These are phyloP conservation scores for Colletotrichum theobromicola DNA, from an alignment of 2,329 filamentous ascomycete species.

Conservation along the genomic window DNA sequence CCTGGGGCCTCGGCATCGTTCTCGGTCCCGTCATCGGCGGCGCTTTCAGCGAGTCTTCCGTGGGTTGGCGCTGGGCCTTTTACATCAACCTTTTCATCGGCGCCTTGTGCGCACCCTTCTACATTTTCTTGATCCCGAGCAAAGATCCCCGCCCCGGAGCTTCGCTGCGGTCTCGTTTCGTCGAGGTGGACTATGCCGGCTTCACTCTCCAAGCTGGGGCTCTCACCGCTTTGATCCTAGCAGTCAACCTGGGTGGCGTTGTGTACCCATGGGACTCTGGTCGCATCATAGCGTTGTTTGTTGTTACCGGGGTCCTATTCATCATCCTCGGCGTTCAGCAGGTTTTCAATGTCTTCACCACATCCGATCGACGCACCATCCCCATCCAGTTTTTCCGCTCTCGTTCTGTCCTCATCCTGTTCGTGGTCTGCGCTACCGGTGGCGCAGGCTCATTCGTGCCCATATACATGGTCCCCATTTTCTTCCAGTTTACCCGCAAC, in stretches of 20 bases:
- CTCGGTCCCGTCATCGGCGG: conserved; percentile 46
- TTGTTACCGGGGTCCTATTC: conserved; percentile 41
- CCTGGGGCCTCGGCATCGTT: conserved; percentile 49
- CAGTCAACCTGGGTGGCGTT: conserved; percentile 54
- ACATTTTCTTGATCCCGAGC: conserved; percentile 30
- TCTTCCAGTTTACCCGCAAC: neutral
- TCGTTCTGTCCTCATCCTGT: neutral
- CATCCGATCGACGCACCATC: neutral
- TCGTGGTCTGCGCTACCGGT: neutral
- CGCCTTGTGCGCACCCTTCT: conserved; percentile 32
- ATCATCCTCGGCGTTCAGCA: neutral
- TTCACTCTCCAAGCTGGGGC: conserved; percentile 44
- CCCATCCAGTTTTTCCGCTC: neutral
- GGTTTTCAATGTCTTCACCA: conserved; percentile 21
- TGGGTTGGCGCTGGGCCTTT: conserved; percentile 46
- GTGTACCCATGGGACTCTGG: conserved; percentile 51
- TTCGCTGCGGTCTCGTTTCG: conserved; percentile 31
- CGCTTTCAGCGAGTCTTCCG: conserved; percentile 41
- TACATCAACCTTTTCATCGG: conserved; percentile 61
- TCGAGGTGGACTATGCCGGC: conserved; percentile 50
- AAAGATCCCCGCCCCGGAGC: conserved; percentile 24
- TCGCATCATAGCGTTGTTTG: conserved; percentile 48
- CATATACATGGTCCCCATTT: neutral
- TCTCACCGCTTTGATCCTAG: conserved; percentile 47
- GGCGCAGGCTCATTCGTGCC: neutral